Evolutionary conservation across 257 asterid species (phyloP).

Genomic region (Nyctanthes arbortristis): DNA sequence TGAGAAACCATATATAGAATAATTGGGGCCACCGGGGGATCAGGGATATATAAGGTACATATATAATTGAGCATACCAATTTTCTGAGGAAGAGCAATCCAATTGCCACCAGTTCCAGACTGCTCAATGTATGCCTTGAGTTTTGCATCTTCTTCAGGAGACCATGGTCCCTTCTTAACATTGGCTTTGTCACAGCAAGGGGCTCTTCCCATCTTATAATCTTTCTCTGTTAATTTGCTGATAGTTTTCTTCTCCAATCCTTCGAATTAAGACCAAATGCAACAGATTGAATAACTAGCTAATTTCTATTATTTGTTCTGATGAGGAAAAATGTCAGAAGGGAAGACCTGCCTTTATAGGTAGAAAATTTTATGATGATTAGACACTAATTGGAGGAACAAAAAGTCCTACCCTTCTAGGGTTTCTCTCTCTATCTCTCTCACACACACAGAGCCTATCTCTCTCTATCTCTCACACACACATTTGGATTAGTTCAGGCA

Average conservation of each 20-base stretch:
- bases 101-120: slow-evolving; percentile 49
- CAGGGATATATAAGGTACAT: background rate
- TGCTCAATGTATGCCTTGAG: slow-evolving; percentile 50
- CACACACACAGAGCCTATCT: background rate
- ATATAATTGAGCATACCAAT: slow-evolving; percentile 34
- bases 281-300: slow-evolving; percentile 7
- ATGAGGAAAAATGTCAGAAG: slow-evolving; percentile 13
- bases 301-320: slow-evolving; percentile 16
- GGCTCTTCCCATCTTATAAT: slow-evolving; percentile 51
- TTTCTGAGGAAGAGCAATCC: slow-evolving; percentile 63
- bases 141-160: slow-evolving; percentile 57
- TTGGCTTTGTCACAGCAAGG: slow-evolving; percentile 59
- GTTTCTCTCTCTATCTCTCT: slow-evolving; percentile 25
- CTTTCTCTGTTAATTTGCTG: background rate
- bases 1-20: too few species aligned
- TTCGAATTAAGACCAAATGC: background rate
- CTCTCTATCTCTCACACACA: background rate
- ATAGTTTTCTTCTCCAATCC: background rate
- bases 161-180: slow-evolving; percentile 59
- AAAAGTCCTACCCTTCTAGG: slow-evolving; percentile 34
- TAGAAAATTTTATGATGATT: slow-evolving; percentile 37
- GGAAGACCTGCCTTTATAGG: slow-evolving; percentile 46
- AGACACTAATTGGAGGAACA: slow-evolving; percentile 25
- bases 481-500: slow-evolving; percentile 37
- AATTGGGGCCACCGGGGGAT: too few species aligned